Percentiles rank a stretch among this genome's conserved stretches.
Evolutionary conservation across 441 rosid genomes (phyloP).

Genomic region (Euphorbia celastroides): DNA sequence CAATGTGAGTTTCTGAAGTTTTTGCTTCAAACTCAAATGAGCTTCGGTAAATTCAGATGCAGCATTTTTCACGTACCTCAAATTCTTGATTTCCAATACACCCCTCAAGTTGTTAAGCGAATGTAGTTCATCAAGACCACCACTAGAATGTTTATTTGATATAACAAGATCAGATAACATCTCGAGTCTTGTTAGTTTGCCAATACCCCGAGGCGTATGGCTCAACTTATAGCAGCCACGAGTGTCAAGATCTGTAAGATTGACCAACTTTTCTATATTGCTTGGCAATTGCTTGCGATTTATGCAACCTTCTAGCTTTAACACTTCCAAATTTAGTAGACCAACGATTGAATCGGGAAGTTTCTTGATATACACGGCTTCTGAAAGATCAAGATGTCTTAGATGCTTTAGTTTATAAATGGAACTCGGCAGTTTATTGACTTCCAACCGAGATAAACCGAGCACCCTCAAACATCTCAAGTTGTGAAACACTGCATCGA

Average conservation of each 20-base stretch:
- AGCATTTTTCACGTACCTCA: neutral
- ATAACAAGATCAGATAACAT: conserved; percentile 7
- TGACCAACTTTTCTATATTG: conserved; percentile 16
- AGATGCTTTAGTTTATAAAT: no score
- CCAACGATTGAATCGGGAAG: no score
- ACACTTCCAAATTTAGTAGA: no score
- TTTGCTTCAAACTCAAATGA: neutral
- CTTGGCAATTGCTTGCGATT: no score
- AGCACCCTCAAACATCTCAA: no score
- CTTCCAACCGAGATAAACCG: no score
- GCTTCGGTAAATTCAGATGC: conserved; percentile 13
- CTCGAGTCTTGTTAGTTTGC: conserved; percentile 13
- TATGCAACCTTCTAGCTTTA: no score
- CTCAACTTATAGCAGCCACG: conserved; percentile 3
- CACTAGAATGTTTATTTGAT: neutral
- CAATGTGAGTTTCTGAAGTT: conserved; percentile 1
- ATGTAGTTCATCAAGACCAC: conserved; percentile 19
- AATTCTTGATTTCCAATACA: neutral
- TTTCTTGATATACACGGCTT: no score
- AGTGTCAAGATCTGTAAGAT: no score
- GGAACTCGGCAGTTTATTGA: no score
- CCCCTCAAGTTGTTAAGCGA: conserved; percentile 19
- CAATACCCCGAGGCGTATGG: conserved; percentile 25
- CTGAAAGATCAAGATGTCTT: no score
- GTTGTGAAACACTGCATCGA: no score